These are phyloP conservation scores for Neurospora africana DNA, from an alignment of 495 filamentous ascomycete species.

Conservation along the genomic window DNA sequence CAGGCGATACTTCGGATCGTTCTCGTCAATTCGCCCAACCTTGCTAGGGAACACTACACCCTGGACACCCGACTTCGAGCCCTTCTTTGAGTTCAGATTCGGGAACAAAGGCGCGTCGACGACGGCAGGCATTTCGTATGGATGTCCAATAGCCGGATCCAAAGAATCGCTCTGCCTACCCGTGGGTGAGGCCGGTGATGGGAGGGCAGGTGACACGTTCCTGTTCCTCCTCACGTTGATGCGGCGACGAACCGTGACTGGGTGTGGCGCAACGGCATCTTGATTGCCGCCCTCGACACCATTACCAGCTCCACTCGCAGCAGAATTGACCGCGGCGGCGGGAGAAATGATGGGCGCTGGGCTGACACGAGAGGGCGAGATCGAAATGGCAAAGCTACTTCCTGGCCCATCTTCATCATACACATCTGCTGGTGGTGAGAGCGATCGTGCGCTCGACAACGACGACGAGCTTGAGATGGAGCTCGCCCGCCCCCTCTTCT, in stretches of 20 bases:
- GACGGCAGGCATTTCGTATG: slow-evolving; percentile 23
- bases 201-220: slow-evolving; percentile 25
- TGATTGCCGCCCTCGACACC: background rate
- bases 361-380: slow-evolving; percentile 16
- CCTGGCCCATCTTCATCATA: slow-evolving; percentile 9
- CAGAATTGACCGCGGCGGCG: slow-evolving; percentile 1
- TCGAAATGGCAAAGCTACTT: slow-evolving; percentile 7
- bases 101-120: slow-evolving; percentile 20
- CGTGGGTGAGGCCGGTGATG: slow-evolving; percentile 13
- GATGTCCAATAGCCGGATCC: slow-evolving; percentile 8
- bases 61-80: slow-evolving; percentile 3
- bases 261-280: slow-evolving; percentile 8
- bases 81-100: slow-evolving; percentile 17
- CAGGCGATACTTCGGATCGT: slow-evolving; percentile 16
- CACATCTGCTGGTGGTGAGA: slow-evolving; percentile 17
- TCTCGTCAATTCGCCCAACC: slow-evolving; percentile 20
- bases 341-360: slow-evolving; percentile 17
- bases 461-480: slow-evolving; percentile 24
- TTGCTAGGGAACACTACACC: slow-evolving; percentile 21
- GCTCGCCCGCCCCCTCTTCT: slow-evolving; percentile 10
- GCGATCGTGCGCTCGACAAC: slow-evolving; percentile 23
- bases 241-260: slow-evolving; percentile 21
- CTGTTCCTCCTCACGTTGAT: slow-evolving; percentile 24
- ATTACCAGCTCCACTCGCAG: background rate
- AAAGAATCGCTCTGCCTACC: background rate